Percentiles rank a stretch among this genome's conserved stretches.
These are phyloP conservation scores for Phytophthora macrochlamydospora DNA, from an alignment of 352 stramenopile species.

Conservation along the genomic window DNA sequence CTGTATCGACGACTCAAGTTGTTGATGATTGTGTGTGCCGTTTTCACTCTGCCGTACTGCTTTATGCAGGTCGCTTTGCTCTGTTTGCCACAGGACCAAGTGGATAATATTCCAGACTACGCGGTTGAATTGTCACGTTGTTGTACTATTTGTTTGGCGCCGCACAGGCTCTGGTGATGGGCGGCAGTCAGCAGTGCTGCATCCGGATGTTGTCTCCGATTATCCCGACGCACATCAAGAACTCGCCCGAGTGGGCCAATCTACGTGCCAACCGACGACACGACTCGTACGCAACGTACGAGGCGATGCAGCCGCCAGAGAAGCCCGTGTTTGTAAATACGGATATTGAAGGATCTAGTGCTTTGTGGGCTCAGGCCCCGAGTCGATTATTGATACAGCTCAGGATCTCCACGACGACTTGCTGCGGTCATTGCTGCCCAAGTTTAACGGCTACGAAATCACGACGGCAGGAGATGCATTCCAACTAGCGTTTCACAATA, in stretches of 20 bases:
- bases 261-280: conserved; percentile 38
- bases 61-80: conserved; percentile 55
- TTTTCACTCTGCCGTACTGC: conserved; percentile 77
- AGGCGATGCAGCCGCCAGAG: conserved; percentile 34
- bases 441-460: conserved; percentile 76
- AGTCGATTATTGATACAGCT: conserved; percentile 62
- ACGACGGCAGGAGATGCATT: conserved; percentile 77
- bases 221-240: conserved; percentile 56
- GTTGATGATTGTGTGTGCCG: conserved; percentile 60
- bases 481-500: conserved; percentile 73
- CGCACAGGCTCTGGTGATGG: conserved; percentile 68
- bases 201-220: conserved; percentile 56
- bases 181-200: conserved; percentile 67
- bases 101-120: conserved; percentile 62
- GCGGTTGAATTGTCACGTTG: conserved; percentile 57
- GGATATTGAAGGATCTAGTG: conserved; percentile 80
- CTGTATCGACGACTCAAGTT: conserved; percentile 73
- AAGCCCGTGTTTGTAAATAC: conserved; percentile 78
- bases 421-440: conserved; percentile 51
- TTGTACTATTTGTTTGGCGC: conserved; percentile 73
- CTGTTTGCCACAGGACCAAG: conserved; percentile 37
- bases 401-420: conserved; percentile 72
- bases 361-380: conserved; percentile 61
- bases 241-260: conserved; percentile 55
- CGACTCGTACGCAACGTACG: conserved; percentile 42